A percentile compares a stretch with the other conserved stretches of the same genome.
Evolutionary conservation across 192 early-diverging fungal genomes (phyloP).

Genomic region (Cladochytrium replicatum): DNA sequence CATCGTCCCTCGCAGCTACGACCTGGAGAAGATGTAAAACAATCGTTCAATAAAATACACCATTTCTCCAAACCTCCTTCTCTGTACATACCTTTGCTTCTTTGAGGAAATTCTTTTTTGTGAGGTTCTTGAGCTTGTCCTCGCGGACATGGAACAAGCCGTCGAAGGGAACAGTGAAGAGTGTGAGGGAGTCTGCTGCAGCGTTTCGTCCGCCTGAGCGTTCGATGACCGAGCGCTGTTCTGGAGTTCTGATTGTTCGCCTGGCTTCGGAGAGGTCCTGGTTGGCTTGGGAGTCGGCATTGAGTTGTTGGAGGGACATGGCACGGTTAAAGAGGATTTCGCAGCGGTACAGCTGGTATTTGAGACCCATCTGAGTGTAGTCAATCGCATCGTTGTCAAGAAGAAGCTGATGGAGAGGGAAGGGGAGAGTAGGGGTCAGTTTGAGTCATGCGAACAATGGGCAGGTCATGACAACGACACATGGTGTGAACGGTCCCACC

Average conservation of each 20-base stretch:
- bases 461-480: too few relatives aligned
- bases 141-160: constrained; percentile 71
- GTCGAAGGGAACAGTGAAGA: constrained; percentile 55
- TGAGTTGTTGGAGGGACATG: constrained; percentile 62
- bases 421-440: too few relatives aligned
- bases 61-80: too few relatives aligned
- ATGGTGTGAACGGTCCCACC: too few relatives aligned
- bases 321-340: constrained; percentile 76
- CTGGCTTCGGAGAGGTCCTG: constrained; percentile 54
- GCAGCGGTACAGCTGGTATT: constrained; percentile 65
- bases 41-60: too few relatives aligned
- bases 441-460: too few relatives aligned
- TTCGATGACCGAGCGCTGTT: constrained; percentile 13
- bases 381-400: constrained; percentile 77
- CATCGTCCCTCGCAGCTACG: constrained; percentile 35
- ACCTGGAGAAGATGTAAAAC: too few relatives aligned
- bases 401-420: too few relatives aligned
- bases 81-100: constrained; percentile 69
- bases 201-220: constrained; percentile 20
- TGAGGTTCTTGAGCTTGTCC: constrained; percentile 62
- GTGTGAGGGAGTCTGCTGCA: constrained; percentile 17
- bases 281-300: constrained; percentile 49
- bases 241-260: constrained; percentile 15
- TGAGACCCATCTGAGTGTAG: constrained; percentile 74
- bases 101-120: constrained; percentile 61